A percentile compares a stretch with the other conserved stretches of the same genome.
Evolutionary conservation across 495 filamentous ascomycete species (phyloP).

Genomic region (Aspergillus campestris): DNA sequence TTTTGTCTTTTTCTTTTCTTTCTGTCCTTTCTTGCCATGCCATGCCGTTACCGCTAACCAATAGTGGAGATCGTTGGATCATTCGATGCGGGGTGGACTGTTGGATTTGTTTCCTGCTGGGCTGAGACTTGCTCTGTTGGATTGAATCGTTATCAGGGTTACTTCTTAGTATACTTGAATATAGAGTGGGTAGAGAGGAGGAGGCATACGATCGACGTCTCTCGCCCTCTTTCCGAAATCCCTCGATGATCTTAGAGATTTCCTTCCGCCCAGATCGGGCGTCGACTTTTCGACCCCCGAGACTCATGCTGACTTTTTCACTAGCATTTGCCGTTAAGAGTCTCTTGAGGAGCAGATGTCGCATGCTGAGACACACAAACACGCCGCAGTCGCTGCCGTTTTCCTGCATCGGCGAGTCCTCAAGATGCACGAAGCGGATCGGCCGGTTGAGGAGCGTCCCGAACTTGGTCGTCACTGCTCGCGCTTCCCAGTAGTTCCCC

Average conservation of each 20-base stretch:
- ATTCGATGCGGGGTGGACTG: conserved; percentile 41
- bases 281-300: conserved; percentile 73
- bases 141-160: conserved; percentile 1
- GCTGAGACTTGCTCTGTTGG: conserved; percentile 24
- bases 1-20: background rate
- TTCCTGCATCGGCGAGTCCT: conserved; percentile 84
- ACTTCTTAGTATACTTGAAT: background rate
- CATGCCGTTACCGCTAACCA: background rate
- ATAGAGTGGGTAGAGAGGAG: conserved; percentile 10
- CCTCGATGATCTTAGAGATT: conserved; percentile 81
- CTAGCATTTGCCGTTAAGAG: conserved; percentile 66
- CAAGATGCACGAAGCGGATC: conserved; percentile 65
- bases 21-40: background rate
- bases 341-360: conserved; percentile 72
- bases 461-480: conserved; percentile 53
- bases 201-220: conserved; percentile 60
- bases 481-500: conserved; percentile 66
- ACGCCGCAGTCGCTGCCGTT: conserved; percentile 93
- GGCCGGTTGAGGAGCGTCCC: conserved; percentile 51
- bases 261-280: conserved; percentile 68
- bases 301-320: conserved; percentile 88
- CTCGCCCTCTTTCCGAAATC: conserved; percentile 72
- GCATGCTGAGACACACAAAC: conserved; percentile 91
- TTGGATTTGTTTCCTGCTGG: conserved; percentile 32
- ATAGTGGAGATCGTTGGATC: background rate